Evolutionary conservation across 2,329 filamentous ascomycete genomes (phyloP), one percentile per base, ranked within the genome.

Genomic region (Polytolypa hystricis): DNA sequence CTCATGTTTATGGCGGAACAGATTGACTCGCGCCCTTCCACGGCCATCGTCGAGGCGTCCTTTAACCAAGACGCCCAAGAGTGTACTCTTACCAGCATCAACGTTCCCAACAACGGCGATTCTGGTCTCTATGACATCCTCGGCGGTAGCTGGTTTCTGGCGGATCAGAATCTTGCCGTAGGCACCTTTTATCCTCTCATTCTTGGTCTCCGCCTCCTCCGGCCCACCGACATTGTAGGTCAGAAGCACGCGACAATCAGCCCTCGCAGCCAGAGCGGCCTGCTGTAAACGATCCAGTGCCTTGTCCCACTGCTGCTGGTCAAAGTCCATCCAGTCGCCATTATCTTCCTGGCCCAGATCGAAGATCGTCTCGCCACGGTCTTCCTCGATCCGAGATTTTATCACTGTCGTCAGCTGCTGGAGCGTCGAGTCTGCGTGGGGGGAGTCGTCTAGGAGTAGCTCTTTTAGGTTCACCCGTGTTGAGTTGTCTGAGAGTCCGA

Each of bases 51-150:
- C 91, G 2, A 98, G 76, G 35, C 84, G 84, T 4, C 91, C 91
- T 61, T 96, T 96, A 5, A 96, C 91, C 4, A 98, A 69, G 1
- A 98, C 91, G 29, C 91, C 91, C 2, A 98, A 68, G 74, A 96
- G 81, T 18, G 91, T 96, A 55, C 84, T 93, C 64, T 98, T 98
- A 0, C 91, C 91, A 7, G 91, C 91, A 57, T 98, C 91, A 37
- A 98, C 84, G 65, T 98, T 98, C 33, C 91, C 91, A 5, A 98
- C 91, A 0, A 98, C 91, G 1, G 89, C 91, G 62, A 98, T 93
- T 48, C 91, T 69, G 7, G 89, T 94, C 69, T 98, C 91, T 42
- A 95, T 94, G 17, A 93, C 83, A 39, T 93, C 78, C 55, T 96
- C 86, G 4, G 84, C 74, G 9, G 71, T 80, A 14, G 71, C 65